Evolutionary conservation across 208 protist species (phyloP).

Genomic region (Balamuthia mandrillaris): DNA sequence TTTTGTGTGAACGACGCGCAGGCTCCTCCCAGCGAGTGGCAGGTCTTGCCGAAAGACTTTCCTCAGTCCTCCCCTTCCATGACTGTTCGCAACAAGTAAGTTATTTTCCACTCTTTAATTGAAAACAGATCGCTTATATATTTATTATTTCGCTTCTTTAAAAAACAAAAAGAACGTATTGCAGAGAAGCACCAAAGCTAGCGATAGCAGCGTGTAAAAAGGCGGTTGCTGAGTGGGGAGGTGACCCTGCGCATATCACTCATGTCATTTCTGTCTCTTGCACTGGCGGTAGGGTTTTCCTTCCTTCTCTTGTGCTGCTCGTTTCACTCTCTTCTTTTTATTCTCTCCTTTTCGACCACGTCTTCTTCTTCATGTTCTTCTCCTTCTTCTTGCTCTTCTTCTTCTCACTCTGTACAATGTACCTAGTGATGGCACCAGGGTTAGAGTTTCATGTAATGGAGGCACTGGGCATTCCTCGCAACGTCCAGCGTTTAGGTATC

Average conservation of each 20-base stretch:
- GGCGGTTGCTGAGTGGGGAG: conserved; percentile 47
- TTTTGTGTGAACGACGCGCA: background rate
- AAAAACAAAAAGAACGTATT: background rate
- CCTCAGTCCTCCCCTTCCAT: background rate
- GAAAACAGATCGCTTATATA: background rate
- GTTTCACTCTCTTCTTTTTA: background rate
- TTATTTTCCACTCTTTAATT: background rate
- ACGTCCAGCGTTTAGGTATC: conserved; percentile 20
- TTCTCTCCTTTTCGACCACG: background rate
- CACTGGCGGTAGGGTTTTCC: conserved; percentile 26
- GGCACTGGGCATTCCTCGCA: conserved; percentile 25
- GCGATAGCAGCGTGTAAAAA: conserved; percentile 24
- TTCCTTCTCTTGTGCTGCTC: background rate
- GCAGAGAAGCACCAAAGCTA: conserved; percentile 7
- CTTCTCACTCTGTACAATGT: too few species aligned
- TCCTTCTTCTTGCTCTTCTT: background rate
- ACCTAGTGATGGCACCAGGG: conserved; percentile 32
- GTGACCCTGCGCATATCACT: conserved; percentile 32
- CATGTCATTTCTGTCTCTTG: conserved; percentile 43
- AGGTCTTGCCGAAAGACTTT: conserved; percentile 11
- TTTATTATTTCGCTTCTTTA: background rate
- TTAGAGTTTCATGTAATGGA: conserved; percentile 47
- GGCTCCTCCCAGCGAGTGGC: background rate
- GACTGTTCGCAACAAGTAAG: conserved; percentile 21
- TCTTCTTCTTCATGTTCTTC: background rate